Percentiles rank a stretch among this genome's conserved stretches.
These are phyloP conservation scores for Colletotrichum tamarilloi DNA, from an alignment of 2,329 filamentous ascomycete genomes.

Conservation along the genomic window DNA sequence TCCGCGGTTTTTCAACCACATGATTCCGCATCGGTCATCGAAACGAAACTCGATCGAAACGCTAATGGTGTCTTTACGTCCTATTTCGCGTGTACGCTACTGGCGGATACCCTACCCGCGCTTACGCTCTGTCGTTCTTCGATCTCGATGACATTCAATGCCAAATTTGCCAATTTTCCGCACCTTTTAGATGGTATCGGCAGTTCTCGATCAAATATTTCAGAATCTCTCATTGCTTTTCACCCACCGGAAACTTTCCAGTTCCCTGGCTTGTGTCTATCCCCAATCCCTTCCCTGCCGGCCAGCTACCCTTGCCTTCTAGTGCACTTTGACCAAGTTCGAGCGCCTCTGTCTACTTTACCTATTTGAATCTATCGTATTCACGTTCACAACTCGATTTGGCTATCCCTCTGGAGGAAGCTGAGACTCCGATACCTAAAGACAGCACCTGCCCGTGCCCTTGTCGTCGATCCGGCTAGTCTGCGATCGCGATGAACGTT, in stretches of 20 bases:
- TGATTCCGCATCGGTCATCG: slow-evolving; percentile 12
- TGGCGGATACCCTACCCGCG: not conserved
- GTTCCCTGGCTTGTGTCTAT: not conserved
- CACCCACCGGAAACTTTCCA: not conserved
- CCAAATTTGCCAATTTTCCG: not conserved
- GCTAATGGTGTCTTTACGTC: not conserved
- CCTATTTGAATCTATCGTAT: not conserved
- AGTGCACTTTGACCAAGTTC: not conserved
- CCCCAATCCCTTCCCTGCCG: not conserved
- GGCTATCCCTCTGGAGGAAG: not conserved
- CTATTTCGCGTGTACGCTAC: not conserved
- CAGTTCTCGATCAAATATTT: not conserved
- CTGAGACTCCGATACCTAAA: not conserved
- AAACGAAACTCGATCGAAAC: slow-evolving; percentile 32
- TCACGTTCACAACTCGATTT: not conserved
- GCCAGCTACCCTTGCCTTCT: not conserved
- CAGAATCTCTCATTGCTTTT: not conserved
- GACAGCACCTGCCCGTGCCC: not conserved
- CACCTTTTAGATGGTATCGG: not conserved
- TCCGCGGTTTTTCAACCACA: not conserved
- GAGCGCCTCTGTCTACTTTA: not conserved
- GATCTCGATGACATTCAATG: slow-evolving; percentile 29
- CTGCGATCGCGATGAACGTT: not conserved
- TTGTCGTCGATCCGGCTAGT: not conserved
- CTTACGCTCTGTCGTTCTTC: not conserved